Conservation (phyloP, 352 stramenopile species). For the Phytopythium montanum region DNA sequence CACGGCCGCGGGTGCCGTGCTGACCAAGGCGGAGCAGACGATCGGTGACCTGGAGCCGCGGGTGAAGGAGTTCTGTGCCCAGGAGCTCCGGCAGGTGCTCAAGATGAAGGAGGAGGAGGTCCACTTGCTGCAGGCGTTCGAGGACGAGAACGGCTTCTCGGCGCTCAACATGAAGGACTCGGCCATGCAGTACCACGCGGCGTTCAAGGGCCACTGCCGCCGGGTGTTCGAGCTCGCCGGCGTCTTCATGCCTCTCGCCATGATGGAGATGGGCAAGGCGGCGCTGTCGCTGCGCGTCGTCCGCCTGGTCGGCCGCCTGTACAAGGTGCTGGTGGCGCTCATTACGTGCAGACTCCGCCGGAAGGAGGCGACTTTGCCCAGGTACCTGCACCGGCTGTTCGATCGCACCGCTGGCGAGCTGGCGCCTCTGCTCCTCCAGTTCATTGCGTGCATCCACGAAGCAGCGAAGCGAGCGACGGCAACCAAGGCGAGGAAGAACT, state of each 20-base stretch:
- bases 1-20: conserved; percentile 24
- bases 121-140: conserved; percentile 27
- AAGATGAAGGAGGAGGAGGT: conserved; percentile 41
- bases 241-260: conserved; percentile 38
- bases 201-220: conserved; percentile 31
- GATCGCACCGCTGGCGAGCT: conserved; percentile 38
- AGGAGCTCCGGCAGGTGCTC: conserved; percentile 28
- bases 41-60: conserved; percentile 21
- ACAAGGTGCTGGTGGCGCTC: conserved; percentile 44
- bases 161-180: conserved; percentile 20
- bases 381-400: conserved; percentile 43
- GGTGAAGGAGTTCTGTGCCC: conserved; percentile 33
- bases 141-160: conserved; percentile 28
- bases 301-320: conserved; percentile 37
- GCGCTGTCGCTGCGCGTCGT: conserved; percentile 36
- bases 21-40: conserved; percentile 27
- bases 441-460: conserved; percentile 50
- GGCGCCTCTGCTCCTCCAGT: conserved; percentile 39
- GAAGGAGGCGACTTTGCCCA: conserved; percentile 36
- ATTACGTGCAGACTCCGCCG: conserved; percentile 37
- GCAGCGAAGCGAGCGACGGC: conserved; percentile 22
- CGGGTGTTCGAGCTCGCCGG: conserved; percentile 31
- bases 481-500: conserved; percentile 8
- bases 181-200: conserved; percentile 11
- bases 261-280: conserved; percentile 36